Percentiles rank a stretch among this genome's conserved stretches.
phyloP scores from a whole-genome alignment of 2,329 filamentous ascomycete genomes.

The Talaromyces sp. region DNA sequence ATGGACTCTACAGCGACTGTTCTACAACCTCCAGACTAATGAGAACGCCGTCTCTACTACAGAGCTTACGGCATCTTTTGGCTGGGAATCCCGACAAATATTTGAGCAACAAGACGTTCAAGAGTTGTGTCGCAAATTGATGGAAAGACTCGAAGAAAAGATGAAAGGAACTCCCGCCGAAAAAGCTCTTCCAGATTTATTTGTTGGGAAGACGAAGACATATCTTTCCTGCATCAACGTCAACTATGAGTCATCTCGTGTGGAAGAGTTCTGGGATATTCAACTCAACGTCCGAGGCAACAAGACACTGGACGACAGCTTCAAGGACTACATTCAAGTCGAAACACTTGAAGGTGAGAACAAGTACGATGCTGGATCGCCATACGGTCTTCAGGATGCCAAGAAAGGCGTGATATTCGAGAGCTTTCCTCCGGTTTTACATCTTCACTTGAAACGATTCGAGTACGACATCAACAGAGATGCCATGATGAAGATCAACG shows the following conservation, averaged over 20 bases:
- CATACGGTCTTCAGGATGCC: conserved; percentile 90
- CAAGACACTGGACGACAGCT: conserved; percentile 88
- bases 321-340: conserved; percentile 92
- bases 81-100: conserved; percentile 96
- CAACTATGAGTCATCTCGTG: conserved; percentile 89
- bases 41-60: conserved; percentile 80
- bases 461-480: conserved; percentile 96
- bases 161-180: conserved; percentile 97
- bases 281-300: conserved; percentile 96
- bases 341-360: conserved; percentile 98
- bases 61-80: conserved; percentile 93
- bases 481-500: conserved; percentile 92
- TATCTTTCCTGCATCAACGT: conserved; percentile 99
- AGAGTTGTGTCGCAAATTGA: conserved; percentile 91
- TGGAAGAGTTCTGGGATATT: conserved; percentile 99
- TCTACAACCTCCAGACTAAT: conserved; percentile 91
- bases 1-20: conserved; percentile 88
- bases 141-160: conserved; percentile 94
- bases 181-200: conserved; percentile 83
- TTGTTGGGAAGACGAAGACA: conserved; percentile 97
- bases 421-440: conserved; percentile 88
- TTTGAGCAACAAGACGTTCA: conserved; percentile 99
- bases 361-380: conserved; percentile 90
- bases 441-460: conserved; percentile 94
- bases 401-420: conserved; percentile 98